These are phyloP conservation scores for Lineolata rhizophorae DNA, from an alignment of 495 filamentous ascomycete species.

Conservation along the genomic window DNA sequence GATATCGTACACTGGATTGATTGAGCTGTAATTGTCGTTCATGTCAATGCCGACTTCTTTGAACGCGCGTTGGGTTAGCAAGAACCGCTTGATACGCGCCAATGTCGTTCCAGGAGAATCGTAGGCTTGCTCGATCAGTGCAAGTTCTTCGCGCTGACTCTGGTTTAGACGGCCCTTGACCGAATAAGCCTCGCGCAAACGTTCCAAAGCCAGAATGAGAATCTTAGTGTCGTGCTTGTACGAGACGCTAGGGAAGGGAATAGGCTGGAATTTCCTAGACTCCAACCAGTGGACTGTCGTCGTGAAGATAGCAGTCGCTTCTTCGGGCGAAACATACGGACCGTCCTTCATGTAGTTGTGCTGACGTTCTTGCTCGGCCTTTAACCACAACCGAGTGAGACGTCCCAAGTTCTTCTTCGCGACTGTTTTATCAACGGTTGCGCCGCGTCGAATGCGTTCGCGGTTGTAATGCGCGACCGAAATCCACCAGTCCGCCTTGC, in stretches of 20 bases:
- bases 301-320: conserved; percentile 96
- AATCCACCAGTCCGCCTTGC: conserved; percentile 99
- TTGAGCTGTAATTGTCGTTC: conserved; percentile 99
- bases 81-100: conserved; percentile 91
- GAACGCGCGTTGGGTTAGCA: conserved; percentile 92
- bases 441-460: conserved; percentile 85
- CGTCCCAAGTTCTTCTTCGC: conserved; percentile 98
- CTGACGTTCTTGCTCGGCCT: conserved; percentile 94
- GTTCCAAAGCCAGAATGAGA: conserved; percentile 84
- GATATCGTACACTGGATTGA: conserved; percentile 98
- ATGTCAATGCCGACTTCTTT: conserved; percentile 99
- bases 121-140: conserved; percentile 95
- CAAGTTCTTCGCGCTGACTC: conserved; percentile 91
- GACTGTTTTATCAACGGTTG: conserved; percentile 96
- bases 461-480: conserved; percentile 97
- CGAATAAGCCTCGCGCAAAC: conserved; percentile 87
- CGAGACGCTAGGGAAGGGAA: conserved; percentile 95
- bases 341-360: conserved; percentile 99
- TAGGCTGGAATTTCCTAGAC: conserved; percentile 92
- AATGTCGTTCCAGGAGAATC: conserved; percentile 93
- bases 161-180: conserved; percentile 96
- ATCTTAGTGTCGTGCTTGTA: conserved; percentile 99
- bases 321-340: conserved; percentile 93
- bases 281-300: conserved; percentile 99
- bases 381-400: conserved; percentile 88